Conservation (phyloP, 257 asterid genomes). For the Solanum dulcamara region DNA sequence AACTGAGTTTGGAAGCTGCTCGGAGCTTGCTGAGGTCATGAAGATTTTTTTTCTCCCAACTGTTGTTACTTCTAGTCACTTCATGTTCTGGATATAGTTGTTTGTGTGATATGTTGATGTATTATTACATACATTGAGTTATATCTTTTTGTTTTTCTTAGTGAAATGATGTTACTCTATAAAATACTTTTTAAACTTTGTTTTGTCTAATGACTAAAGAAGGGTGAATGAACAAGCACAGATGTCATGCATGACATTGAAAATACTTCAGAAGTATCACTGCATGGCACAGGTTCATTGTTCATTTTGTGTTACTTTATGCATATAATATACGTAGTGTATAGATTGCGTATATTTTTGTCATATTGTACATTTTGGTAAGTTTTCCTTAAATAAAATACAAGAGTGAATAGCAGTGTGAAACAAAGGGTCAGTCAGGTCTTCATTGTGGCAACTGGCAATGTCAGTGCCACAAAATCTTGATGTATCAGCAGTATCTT, state of each 20-base stretch:
- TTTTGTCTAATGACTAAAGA: neutral
- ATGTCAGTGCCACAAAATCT: neutral
- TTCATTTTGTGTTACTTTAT: neutral
- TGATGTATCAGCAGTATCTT: neutral
- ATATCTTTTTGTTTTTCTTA: neutral
- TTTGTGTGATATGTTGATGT: neutral
- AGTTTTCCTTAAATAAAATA: neutral
- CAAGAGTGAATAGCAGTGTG: neutral
- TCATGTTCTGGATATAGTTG: neutral
- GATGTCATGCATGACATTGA: neutral
- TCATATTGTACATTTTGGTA: too few relatives aligned
- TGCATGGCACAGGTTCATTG: neutral
- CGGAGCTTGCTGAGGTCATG: conserved; percentile 27
- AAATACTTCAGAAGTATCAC: neutral
- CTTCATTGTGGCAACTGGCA: neutral
- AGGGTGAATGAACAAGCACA: neutral
- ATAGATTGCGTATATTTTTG: too few relatives aligned
- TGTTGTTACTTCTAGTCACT: neutral
- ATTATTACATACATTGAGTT: neutral
- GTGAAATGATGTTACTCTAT: neutral
- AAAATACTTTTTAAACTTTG: neutral
- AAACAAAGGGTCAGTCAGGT: neutral
- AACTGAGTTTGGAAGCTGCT: conserved; percentile 52
- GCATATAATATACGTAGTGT: too few relatives aligned
- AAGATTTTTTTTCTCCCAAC: neutral